These are phyloP conservation scores for Eutypa lata DNA, from an alignment of 2,329 filamentous ascomycete genomes.

Conservation along the genomic window DNA sequence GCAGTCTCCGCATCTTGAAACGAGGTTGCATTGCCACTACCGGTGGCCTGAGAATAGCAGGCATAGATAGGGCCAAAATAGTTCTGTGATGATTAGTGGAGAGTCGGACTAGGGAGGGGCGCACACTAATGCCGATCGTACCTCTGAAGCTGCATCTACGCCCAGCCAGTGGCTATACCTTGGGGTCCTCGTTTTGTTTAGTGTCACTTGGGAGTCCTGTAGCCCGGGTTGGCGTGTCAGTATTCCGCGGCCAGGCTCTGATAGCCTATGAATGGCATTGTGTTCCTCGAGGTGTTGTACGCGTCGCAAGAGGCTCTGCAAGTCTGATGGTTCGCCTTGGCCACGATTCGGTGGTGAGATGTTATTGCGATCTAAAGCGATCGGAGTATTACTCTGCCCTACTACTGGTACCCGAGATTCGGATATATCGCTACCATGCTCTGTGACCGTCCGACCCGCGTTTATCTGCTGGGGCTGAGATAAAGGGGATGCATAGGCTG, in stretches of 20 bases:
- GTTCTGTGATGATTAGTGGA: constrained; percentile 12
- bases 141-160: constrained; percentile 27
- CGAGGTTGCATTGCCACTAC: constrained; percentile 9
- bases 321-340: constrained; percentile 9
- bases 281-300: constrained; percentile 17
- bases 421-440: not conserved
- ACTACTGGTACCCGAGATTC: not conserved
- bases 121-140: constrained; percentile 10
- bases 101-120: not conserved
- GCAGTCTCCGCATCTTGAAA: constrained; percentile 20
- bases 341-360: not conserved
- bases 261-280: constrained; percentile 8
- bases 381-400: constrained; percentile 3
- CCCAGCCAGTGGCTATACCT: constrained; percentile 32
- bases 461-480: constrained; percentile 1
- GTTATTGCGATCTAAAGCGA: constrained; percentile 2
- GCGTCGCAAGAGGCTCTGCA: constrained; percentile 15
- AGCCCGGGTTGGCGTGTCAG: constrained; percentile 19
- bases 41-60: constrained; percentile 24
- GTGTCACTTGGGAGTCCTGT: constrained; percentile 25
- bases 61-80: constrained; percentile 26
- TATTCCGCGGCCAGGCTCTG: constrained; percentile 19
- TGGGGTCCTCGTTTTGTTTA: constrained; percentile 34
- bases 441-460: not conserved
- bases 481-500: constrained; percentile 7